Percentiles rank a stretch among this genome's conserved stretches.
Evolutionary conservation across 2,329 filamentous ascomycete genomes (phyloP).

Genomic region (Verticillium nonalfalfae): DNA sequence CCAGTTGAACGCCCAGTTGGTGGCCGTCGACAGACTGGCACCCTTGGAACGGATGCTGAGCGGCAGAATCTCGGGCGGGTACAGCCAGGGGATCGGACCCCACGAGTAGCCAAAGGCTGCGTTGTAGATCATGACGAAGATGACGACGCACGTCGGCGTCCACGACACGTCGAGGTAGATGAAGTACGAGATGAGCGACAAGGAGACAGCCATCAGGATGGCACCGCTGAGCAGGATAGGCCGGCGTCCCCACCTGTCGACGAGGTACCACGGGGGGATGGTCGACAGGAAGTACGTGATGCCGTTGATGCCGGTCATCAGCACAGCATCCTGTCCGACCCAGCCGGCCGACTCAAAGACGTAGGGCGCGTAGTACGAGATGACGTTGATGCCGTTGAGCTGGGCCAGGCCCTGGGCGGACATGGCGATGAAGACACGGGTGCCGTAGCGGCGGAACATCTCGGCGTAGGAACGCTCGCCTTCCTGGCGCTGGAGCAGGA

Average conservation of each 20-base stretch:
- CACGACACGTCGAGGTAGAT: slow-evolving; percentile 75
- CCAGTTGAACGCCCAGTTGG: slow-evolving; percentile 99
- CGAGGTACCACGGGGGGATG: slow-evolving; percentile 93
- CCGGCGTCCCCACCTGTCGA: slow-evolving; percentile 85
- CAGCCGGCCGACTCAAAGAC: slow-evolving; percentile 98
- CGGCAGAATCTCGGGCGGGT: slow-evolving; percentile 96
- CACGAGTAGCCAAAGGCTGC: slow-evolving; percentile 91
- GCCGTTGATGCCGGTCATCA: slow-evolving; percentile 96
- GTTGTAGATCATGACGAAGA: slow-evolving; percentile 98
- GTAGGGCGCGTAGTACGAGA: slow-evolving; percentile 95
- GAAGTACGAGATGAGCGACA: slow-evolving; percentile 91
- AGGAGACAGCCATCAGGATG: slow-evolving; percentile 78
- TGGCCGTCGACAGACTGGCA: slow-evolving; percentile 88
- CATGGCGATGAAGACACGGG: slow-evolving; percentile 97
- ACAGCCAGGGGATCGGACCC: slow-evolving; percentile 97
- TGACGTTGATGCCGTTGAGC: slow-evolving; percentile 98
- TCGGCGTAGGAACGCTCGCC: slow-evolving; percentile 86
- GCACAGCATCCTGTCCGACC: slow-evolving; percentile 80
- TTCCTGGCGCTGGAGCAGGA: slow-evolving; percentile 87
- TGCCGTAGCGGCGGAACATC: slow-evolving; percentile 91
- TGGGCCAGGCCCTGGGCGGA: slow-evolving; percentile 93
- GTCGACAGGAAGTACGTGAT: slow-evolving; percentile 86
- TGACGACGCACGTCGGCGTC: slow-evolving; percentile 79
- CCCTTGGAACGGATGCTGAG: slow-evolving; percentile 96
- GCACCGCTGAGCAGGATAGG: slow-evolving; percentile 87